A percentile compares a stretch with the other conserved stretches of the same genome.
These are phyloP conservation scores for Cutaneotrichosporon arboriforme DNA, from an alignment of 1,284 basidiomycete species.

Conservation along the genomic window DNA sequence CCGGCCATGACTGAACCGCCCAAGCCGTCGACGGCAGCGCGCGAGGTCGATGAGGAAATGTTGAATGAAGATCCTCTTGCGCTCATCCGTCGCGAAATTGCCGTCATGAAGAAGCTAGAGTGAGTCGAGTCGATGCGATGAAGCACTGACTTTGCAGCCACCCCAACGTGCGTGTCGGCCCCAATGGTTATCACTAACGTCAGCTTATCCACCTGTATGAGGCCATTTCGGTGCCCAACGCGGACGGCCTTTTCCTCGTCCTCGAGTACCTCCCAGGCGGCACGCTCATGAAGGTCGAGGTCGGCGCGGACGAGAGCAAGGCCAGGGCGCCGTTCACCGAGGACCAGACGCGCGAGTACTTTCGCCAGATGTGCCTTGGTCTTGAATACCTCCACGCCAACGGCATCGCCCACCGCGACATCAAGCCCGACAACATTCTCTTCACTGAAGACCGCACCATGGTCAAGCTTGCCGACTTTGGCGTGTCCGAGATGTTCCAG, in stretches of 20 bases:
- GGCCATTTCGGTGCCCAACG: conserved; percentile 54
- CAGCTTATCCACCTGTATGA: conserved; percentile 55
- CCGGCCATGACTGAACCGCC: neutral
- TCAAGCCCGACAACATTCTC: conserved; percentile 56
- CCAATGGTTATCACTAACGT: conserved; percentile 6
- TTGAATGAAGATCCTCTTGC: conserved; percentile 36
- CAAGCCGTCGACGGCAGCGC: neutral
- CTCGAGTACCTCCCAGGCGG: conserved; percentile 53
- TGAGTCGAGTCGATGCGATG: conserved; percentile 21
- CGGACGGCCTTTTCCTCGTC: conserved; percentile 54
- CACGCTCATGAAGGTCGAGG: conserved; percentile 50
- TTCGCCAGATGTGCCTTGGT: conserved; percentile 54
- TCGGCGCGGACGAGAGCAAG: conserved; percentile 40
- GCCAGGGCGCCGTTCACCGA: conserved; percentile 35
- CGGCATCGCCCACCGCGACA: conserved; percentile 53
- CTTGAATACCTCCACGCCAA: conserved; percentile 55
- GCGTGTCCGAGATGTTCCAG: conserved; percentile 55
- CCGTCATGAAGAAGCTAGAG: conserved; percentile 51
- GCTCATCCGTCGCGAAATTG: conserved; percentile 47
- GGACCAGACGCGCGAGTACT: conserved; percentile 47
- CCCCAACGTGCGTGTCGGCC: conserved; percentile 36
- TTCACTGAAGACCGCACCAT: conserved; percentile 49
- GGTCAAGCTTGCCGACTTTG: conserved; percentile 57
- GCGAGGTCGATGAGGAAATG: conserved; percentile 1
- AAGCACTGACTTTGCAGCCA: conserved; percentile 28